A percentile compares a stretch with the other conserved stretches of the same genome.
Evolutionary conservation across 2,329 filamentous ascomycete species (phyloP).

Genomic region (Monascus ruber): DNA sequence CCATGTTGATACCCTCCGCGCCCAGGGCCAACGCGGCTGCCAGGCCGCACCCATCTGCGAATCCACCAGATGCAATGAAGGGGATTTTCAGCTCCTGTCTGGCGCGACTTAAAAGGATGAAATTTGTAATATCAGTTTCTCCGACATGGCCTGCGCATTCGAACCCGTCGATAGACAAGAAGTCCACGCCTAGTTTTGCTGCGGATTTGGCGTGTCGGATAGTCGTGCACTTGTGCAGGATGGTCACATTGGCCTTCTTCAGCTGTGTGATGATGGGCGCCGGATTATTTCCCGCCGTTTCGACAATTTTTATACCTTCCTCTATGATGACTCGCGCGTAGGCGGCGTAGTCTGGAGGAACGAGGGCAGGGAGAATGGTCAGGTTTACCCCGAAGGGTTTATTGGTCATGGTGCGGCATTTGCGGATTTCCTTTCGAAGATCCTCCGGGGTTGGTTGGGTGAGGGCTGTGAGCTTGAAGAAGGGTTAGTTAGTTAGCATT

Average conservation of each 20-base stretch:
- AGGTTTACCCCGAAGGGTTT: constrained; percentile 80
- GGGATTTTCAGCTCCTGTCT: constrained; percentile 74
- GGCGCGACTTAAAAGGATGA: constrained; percentile 64
- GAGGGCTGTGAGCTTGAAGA: constrained; percentile 43
- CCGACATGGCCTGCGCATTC: constrained; percentile 71
- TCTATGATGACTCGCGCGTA: constrained; percentile 91
- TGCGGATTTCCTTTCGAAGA: constrained; percentile 84
- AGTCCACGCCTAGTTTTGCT: constrained; percentile 89
- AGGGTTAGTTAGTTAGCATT: neutral
- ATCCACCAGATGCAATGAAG: constrained; percentile 92
- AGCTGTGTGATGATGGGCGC: constrained; percentile 83
- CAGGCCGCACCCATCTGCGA: constrained; percentile 86
- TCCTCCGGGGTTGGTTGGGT: constrained; percentile 88
- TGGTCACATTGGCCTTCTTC: constrained; percentile 64
- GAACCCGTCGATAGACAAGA: constrained; percentile 93
- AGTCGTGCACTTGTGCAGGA: constrained; percentile 96
- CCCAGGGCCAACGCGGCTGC: constrained; percentile 83
- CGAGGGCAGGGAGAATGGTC: constrained; percentile 79
- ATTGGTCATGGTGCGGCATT: constrained; percentile 60
- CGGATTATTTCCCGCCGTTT: constrained; percentile 83
- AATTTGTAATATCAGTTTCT: constrained; percentile 43
- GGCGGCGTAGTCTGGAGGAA: constrained; percentile 81
- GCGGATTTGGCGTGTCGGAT: constrained; percentile 88
- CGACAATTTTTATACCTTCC: constrained; percentile 81
- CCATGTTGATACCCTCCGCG: constrained; percentile 96